phyloP scores from a whole-genome alignment of 1,139 yeast species.

The Hyphopichia wangnamkhiaoensis region DNA sequence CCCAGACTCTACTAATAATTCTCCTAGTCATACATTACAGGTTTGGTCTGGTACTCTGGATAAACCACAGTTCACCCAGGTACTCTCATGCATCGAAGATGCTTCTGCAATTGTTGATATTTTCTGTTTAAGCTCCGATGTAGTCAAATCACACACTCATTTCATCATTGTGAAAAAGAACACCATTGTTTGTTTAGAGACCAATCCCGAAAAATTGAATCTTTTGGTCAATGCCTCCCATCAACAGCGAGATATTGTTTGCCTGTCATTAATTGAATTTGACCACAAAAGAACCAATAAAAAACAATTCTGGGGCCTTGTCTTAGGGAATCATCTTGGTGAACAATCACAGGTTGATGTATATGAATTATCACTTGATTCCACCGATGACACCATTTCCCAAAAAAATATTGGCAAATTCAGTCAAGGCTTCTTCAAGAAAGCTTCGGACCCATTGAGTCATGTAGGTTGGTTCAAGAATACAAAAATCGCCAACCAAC shows the following conservation, averaged over 20 bases:
- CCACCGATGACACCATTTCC: not conserved
- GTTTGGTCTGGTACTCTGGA: no score
- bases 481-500: not conserved
- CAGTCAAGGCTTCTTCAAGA: not conserved
- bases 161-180: conserved; percentile 1
- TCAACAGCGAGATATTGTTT: not conserved
- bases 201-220: not conserved
- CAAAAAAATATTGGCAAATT: not conserved
- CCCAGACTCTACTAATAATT: no score
- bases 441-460: not conserved
- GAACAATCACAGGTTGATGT: not conserved
- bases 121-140: no score
- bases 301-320: not conserved
- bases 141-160: no score
- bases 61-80: no score
- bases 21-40: no score
- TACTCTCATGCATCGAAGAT: no score
- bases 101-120: not conserved
- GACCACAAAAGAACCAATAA: not conserved
- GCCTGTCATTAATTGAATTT: conserved; percentile 1
- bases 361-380: not conserved
- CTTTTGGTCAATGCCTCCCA: not conserved
- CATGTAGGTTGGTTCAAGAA: conserved; percentile 1
- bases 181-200: not conserved
- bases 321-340: not conserved